phyloP scores from a whole-genome alignment of 306 rosid genomes.

The Prunus mume region DNA sequence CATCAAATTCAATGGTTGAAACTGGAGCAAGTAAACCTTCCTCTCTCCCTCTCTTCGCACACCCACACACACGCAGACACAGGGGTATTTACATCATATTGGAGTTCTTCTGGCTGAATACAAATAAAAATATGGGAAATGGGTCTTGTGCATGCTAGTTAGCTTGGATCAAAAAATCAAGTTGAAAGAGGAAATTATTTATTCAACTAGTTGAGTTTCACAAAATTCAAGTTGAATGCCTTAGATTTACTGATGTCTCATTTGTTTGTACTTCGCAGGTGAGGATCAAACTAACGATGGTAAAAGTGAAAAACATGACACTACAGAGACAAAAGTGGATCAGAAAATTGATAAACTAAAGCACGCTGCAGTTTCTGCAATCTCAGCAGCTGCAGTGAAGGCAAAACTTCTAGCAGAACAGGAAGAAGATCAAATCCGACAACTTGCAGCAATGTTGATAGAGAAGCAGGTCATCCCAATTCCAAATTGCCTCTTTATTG shows the following conservation, averaged over 20 bases:
- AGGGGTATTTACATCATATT: background rate
- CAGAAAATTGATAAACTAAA: constrained; percentile 57
- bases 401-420: constrained; percentile 80
- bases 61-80: background rate
- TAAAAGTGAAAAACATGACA: constrained; percentile 30
- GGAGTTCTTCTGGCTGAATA: background rate
- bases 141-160: background rate
- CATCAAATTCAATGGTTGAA: constrained; percentile 36
- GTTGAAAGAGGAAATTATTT: background rate
- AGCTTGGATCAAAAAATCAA: background rate
- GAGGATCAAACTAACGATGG: constrained; percentile 43
- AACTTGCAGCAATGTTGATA: constrained; percentile 61
- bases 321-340: constrained; percentile 29
- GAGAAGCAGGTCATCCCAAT: constrained; percentile 74
- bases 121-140: background rate
- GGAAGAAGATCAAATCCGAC: constrained; percentile 83
- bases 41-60: constrained; percentile 17
- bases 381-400: constrained; percentile 86
- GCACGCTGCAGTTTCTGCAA: constrained; percentile 73
- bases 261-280: constrained; percentile 40
- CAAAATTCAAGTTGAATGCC: background rate
- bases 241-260: background rate
- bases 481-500: constrained; percentile 7
- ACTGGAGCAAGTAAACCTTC: constrained; percentile 36
- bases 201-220: background rate